Percentiles rank a stretch among this genome's conserved stretches.
These are phyloP conservation scores for Fusarium sp. DNA, from an alignment of 2,329 filamentous ascomycete genomes.

Conservation along the genomic window DNA sequence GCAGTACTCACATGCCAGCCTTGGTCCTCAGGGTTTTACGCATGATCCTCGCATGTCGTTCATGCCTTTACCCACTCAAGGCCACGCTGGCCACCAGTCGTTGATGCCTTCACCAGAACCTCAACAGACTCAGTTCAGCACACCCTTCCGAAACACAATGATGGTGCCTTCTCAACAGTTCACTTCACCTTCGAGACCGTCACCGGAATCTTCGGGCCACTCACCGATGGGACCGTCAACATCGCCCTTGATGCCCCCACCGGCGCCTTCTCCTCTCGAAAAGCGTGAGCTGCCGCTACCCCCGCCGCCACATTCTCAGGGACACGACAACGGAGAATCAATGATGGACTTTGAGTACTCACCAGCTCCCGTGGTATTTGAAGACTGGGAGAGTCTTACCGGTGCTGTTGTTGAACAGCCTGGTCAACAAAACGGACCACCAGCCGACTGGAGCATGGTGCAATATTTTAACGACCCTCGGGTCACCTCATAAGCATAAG, in stretches of 20 bases:
- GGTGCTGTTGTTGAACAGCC: conserved; percentile 53
- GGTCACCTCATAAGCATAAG: conserved; percentile 49
- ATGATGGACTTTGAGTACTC: conserved; percentile 62
- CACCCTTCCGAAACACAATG: conserved; percentile 52
- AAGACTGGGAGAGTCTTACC: conserved; percentile 59
- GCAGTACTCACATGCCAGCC: conserved; percentile 49
- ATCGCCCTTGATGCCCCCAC: conserved; percentile 50
- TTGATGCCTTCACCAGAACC: conserved; percentile 50
- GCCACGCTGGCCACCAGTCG: conserved; percentile 47
- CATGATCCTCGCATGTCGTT: conserved; percentile 52
- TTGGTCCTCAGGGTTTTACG: conserved; percentile 45
- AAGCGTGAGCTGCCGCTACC: conserved; percentile 55
- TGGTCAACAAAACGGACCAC: conserved; percentile 42
- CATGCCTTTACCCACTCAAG: conserved; percentile 52
- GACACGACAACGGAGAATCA: conserved; percentile 45
- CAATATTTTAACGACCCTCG: conserved; percentile 53
- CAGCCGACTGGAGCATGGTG: conserved; percentile 53
- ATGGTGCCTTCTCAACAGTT: conserved; percentile 53
- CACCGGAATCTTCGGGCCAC: conserved; percentile 52
- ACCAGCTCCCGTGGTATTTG: conserved; percentile 55
- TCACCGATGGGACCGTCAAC: conserved; percentile 52
- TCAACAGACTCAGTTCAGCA: conserved; percentile 49
- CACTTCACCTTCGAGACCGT: conserved; percentile 46
- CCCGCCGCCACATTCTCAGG: conserved; percentile 47
- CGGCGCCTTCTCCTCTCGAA: conserved; percentile 50